Conservation (phyloP, 352 stramenopile genomes). For the Phytophthora pini region DNA sequence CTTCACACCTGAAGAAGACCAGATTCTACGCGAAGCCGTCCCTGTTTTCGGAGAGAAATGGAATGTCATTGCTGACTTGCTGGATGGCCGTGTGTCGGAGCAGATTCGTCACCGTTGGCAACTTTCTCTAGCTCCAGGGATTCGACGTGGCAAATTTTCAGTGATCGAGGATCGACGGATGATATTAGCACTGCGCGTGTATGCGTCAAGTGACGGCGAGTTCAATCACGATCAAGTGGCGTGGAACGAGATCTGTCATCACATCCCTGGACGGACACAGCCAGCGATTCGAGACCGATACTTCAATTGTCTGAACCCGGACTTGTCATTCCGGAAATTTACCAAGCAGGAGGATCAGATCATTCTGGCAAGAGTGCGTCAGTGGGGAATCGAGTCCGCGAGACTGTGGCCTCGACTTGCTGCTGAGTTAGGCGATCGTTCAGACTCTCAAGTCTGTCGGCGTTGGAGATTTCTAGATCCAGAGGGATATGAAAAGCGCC, state of each 20-base stretch:
- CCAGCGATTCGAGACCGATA: constrained; percentile 71
- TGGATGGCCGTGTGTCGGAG: constrained; percentile 75
- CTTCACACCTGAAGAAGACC: constrained; percentile 61
- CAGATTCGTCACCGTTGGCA: constrained; percentile 84
- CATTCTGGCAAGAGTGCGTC: constrained; percentile 40
- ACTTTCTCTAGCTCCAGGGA: constrained; percentile 60
- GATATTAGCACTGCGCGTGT: constrained; percentile 64
- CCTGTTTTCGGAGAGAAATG: constrained; percentile 80
- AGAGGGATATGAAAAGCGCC: constrained; percentile 39
- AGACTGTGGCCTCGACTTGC: constrained; percentile 55
- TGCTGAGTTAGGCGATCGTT: constrained; percentile 53
- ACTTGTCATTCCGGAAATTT: constrained; percentile 68
- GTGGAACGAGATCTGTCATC: constrained; percentile 75
- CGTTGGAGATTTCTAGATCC: constrained; percentile 54
- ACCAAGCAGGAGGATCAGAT: constrained; percentile 58
- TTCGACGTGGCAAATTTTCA: constrained; percentile 79
- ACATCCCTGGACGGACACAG: constrained; percentile 58
- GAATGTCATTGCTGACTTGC: constrained; percentile 79
- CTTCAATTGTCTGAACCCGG: constrained; percentile 71
- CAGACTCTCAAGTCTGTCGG: constrained; percentile 53
- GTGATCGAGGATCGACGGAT: constrained; percentile 73
- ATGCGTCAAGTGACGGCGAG: constrained; percentile 43
- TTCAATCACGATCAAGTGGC: constrained; percentile 57
- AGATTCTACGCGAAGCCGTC: constrained; percentile 57
- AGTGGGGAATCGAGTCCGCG: constrained; percentile 46